phyloP scores from a whole-genome alignment of 2,329 filamentous ascomycete genomes.

The Rhytidhysteron rufulum region DNA sequence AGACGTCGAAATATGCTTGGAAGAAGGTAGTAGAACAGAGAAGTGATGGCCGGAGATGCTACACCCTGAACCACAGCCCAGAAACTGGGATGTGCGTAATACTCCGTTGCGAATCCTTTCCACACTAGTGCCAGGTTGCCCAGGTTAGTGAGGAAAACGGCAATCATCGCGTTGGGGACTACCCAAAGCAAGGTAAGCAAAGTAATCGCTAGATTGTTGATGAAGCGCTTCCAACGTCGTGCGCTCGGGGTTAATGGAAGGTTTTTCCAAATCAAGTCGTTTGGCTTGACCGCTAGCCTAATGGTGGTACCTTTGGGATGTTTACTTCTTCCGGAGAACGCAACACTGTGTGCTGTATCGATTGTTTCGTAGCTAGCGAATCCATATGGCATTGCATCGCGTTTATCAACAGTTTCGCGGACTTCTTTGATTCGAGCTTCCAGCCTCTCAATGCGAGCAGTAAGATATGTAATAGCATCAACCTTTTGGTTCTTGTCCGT shows the following conservation, averaged over 20 bases:
- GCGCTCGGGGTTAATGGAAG: conserved; percentile 67
- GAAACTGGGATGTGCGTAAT: conserved; percentile 59
- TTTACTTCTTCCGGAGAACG: conserved; percentile 75
- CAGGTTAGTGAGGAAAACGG: conserved; percentile 87
- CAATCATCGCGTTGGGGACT: conserved; percentile 88
- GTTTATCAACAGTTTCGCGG: conserved; percentile 75
- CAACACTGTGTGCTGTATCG: conserved; percentile 80
- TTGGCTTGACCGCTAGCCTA: conserved; percentile 75
- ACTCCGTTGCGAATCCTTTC: conserved; percentile 64
- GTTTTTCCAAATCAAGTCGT: conserved; percentile 96
- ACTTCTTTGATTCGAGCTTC: conserved; percentile 83
- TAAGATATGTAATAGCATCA: conserved; percentile 92
- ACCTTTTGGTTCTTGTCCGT: conserved; percentile 68
- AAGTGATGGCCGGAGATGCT: conserved; percentile 79
- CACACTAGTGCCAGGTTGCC: conserved; percentile 76
- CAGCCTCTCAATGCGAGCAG: conserved; percentile 75
- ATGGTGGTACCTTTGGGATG: conserved; percentile 75
- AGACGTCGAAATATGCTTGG: conserved; percentile 89
- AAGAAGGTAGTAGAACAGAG: conserved; percentile 79
- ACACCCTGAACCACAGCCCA: conserved; percentile 95
- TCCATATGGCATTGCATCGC: conserved; percentile 84
- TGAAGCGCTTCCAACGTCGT: conserved; percentile 67
- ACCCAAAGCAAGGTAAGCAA: conserved; percentile 82
- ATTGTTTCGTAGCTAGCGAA: conserved; percentile 94
- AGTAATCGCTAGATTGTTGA: conserved; percentile 81